Base-by-base conservation (phyloP, 192 early-diverging fungal genomes). In the Umbelopsis sp. region DNA sequence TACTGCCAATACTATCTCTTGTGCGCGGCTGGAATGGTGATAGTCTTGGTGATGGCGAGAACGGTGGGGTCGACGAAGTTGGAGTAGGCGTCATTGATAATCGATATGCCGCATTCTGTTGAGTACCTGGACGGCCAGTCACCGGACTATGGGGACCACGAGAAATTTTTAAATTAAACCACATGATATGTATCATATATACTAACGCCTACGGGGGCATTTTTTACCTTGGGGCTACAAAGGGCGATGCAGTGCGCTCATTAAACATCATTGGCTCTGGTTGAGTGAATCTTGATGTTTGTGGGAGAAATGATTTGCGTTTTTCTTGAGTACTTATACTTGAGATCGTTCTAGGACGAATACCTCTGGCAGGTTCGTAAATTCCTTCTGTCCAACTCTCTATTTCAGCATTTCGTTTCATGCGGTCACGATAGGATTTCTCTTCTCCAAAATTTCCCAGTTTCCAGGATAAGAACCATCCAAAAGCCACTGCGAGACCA, bases 401-500 rank as follows among this genome's bases (percentile, higher is more conserved):
- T 41, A 92, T 91, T 71, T 87, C 86, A 10, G 80, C 83, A 67
- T 82, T 82, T 62, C 91, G 87, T 52, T 84, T 83, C 67, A 86
- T 85, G 31, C 86, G 87, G 25, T 85, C 88, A 66, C 85, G 82
- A 45, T 89, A 87, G 43, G 88, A 68, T 24, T 41, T 82, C 36
- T 88, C 85, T 69, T 83, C 74, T 22, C 83, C 82, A 38, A 96
- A 87, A 75, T 87, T 85, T 12, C 95, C 95, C n/a, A 97, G 81
- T 36, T 86, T 77, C 73, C 89, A 83, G 26, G 88, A 88, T 70
- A 95, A 79, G 77, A 93, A 86, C 94, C 94, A 96, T 31, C 88
- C 87, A 82, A 95, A 96, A 41, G 87, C 77, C 29, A 95, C 78
- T 0, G 95, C 94, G 71, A 93, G 81, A 69, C 84, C 75, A 71